Evolutionary conservation across 495 filamentous ascomycete genomes (phyloP), one percentile per base, ranked within the genome.

Genomic region (Rhypophila decipiens): DNA sequence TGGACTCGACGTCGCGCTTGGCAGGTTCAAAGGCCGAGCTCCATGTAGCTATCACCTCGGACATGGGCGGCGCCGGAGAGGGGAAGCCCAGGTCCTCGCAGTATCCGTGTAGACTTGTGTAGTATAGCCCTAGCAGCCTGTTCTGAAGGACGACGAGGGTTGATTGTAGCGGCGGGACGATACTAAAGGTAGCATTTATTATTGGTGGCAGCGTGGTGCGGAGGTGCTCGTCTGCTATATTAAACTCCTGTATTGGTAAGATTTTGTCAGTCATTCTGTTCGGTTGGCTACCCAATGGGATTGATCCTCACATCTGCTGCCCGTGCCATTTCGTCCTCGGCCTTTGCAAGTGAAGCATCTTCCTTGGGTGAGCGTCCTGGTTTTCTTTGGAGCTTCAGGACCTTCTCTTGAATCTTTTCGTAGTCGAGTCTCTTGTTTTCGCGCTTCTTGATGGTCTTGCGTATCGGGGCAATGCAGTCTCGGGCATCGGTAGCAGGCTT

Each of bases 401-500:
- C 81, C 46, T 83, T 80, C 46, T 84, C 77, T 58, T 90, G 81
- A 47, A 82, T 82, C 49, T 84, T 83, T 65, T 97, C 91, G 57
- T 83, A 96, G 61, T 96, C 91, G 38, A 93, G 57, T 74, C 95
- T 86, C 66, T 84, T 88, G 56, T 95, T 85, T 56, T 94, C 88
- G 34, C 91, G 74, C 59, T 88, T 91, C 70, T 95, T 95, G 63
- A 97, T 91, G 2, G 85, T 85, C 66, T 91, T 96, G 59, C 89
- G 85, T 61, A 95, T 73, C 0, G 87, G 85, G 46, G 78, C 74
- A 47, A 95, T 71, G 35, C 63, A 80, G 41, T 85, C 80, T 58
- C 83, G 85, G 2, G 86, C 88, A 42, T 85, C 76, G 17, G 72
- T 74, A 3, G 87, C 84, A 1, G 90, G 89, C 50, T 74, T 73